Evolutionary conservation across 1,284 basidiomycete genomes (phyloP), one percentile per base, ranked within the genome.

Genomic region (Rhizoctonia solani): DNA sequence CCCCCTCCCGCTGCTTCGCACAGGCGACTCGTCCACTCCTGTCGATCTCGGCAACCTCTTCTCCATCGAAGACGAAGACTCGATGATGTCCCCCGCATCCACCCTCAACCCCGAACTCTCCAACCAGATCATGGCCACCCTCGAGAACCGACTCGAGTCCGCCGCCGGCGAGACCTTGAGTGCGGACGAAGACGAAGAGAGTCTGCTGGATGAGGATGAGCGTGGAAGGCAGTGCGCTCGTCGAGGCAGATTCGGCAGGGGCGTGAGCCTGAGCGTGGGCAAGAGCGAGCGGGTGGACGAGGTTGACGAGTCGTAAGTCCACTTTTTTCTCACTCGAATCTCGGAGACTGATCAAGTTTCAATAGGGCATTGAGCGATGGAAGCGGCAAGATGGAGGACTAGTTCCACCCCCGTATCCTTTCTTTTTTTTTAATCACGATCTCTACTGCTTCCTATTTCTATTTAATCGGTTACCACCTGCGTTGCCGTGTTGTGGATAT

Each of bases 351-450:
- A 29, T 30, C 49, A 29, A 32, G 23, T 21, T 34, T 37, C 30
- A 21, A 46, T 49, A 59, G 56, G 21, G 56, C 56, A 37, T 19
- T 59, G 56, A 59, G 56, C 44, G 56, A 46, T 25, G 41, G 27
- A 30, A 59, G 56, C 44, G 56, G 27, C 29, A 59, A 59, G 56
- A 59, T 59, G 56, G 56, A 59, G 42, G 56, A 59, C 56, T 59
- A 42, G 44, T n/a, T 47, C 25, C 29, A 56, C 41, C 25, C 54
- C 39, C 13, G 19, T 47, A 23, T 47, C 19, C 21, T 47, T 13
- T 47, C 6, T 47, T 23, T n/a, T n/a, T n/a, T n/a, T n/a, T n/a
- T n/a, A n/a, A n/a, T 9, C 21, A 23, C 55, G 42, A 49, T 29
- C 8, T 46, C 32, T 29, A 4, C 19, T 37, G 21, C 25, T 16